Base-by-base conservation (phyloP, 371 early-diverging fungal genomes). In the Cokeromyces recurvatus region DNA sequence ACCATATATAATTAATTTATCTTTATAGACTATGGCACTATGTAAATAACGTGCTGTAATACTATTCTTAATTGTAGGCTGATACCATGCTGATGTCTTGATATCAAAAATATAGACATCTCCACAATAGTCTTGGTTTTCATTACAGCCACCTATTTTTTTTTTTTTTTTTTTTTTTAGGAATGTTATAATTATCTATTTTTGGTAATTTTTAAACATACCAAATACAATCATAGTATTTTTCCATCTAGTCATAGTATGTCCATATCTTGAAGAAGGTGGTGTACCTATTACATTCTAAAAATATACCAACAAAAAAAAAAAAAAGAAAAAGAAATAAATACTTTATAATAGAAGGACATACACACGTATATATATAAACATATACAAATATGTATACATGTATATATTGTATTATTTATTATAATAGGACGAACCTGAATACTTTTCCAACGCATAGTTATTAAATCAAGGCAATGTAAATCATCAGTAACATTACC, bases 1-100 rank as follows among this genome's bases (percentile, higher is more conserved):
- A 22, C 86, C 86, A 50, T 80, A 85, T 21, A 85, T 65, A 53
- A 77, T 79, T 38, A 85, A 54, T 55, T 76, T 82, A 56, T 81
- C 74, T 32, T 78, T 66, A 59, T 73, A 78, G 4, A 82, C 74
- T 1, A 72, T 71, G 8, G 86, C 83, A 22, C 79, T 77, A 37
- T 85, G 86, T 12, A 81, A 56, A 40, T 78, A 79, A 8, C 84
- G 73, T 12, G 67, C 46, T 15, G 57, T 47, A 0, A 81, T 62
- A 27, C 57, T 62, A n/a, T 82, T 82, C 19, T 45, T 55, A 35
- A 77, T 66, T 19, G 58, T 68, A n/a, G 83, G 86, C n/a, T 74
- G 68, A 37, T 59, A 57, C 86, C 86, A 85, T 0, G 74, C 77
- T 32, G 63, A 49, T n/a, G 71, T 79, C 34, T 70, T 53, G 12